Percentiles rank a stretch among this genome's conserved stretches.
Evolutionary conservation across 2,329 filamentous ascomycete genomes (phyloP).

Genomic region (Phyllosticta citriasiana): DNA sequence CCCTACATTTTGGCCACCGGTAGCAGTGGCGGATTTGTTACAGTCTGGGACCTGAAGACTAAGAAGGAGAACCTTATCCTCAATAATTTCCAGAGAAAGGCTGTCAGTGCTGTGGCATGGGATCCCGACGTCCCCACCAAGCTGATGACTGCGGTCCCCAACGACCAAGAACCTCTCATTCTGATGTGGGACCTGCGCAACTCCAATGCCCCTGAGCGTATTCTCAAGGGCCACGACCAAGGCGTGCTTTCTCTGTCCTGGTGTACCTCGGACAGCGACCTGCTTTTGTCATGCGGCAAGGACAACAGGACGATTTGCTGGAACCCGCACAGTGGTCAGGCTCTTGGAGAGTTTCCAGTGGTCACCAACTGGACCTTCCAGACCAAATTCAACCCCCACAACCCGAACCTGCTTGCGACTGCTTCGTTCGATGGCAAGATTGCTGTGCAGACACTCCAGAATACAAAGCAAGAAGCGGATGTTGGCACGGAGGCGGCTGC

Average conservation of each 20-base stretch:
- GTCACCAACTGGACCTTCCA: slow-evolving; percentile 99
- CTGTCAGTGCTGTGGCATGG: slow-evolving; percentile 93
- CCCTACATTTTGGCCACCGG: slow-evolving; percentile 93
- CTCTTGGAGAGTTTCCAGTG: slow-evolving; percentile 85
- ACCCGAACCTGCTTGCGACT: slow-evolving; percentile 85
- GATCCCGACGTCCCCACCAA: slow-evolving; percentile 90
- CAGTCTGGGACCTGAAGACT: slow-evolving; percentile 95
- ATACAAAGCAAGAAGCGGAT: slow-evolving; percentile 70
- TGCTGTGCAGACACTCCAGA: slow-evolving; percentile 84
- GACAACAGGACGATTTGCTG: slow-evolving; percentile 93
- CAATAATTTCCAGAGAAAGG: slow-evolving; percentile 79
- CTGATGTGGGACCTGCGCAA: slow-evolving; percentile 92
- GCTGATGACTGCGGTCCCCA: slow-evolving; percentile 82
- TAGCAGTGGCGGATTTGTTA: slow-evolving; percentile 86
- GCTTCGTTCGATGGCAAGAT: slow-evolving; percentile 98
- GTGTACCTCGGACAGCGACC: slow-evolving; percentile 82
- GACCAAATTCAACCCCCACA: slow-evolving; percentile 86
- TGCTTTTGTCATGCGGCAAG: slow-evolving; percentile 88
- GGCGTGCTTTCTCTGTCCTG: slow-evolving; percentile 90
- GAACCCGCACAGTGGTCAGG: slow-evolving; percentile 87
- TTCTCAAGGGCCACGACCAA: slow-evolving; percentile 83
- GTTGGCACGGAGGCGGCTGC: slow-evolving; percentile 53
- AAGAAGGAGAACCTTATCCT: slow-evolving; percentile 95
- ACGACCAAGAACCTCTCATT: slow-evolving; percentile 80
- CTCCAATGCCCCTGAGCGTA: slow-evolving; percentile 85